Base-by-base conservation (phyloP, 2,329 filamentous ascomycete species). In the Chrysoporthe deuterocubensis region DNA sequence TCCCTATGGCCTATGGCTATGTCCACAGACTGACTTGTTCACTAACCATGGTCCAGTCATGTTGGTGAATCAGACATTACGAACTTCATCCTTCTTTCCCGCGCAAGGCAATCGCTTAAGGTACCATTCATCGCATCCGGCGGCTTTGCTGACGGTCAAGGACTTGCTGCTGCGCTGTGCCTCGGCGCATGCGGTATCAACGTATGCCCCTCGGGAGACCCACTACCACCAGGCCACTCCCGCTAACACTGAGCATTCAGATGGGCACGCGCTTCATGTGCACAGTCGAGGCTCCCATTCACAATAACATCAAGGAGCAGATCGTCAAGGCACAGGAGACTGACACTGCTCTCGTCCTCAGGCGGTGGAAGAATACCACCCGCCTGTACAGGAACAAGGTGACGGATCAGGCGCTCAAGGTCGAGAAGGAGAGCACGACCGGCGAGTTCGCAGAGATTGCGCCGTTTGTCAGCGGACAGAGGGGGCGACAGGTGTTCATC, bases 201-300 rank as follows among this genome's bases (percentile, higher is more conserved):
- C 82, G 59, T 61, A 48, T 21, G 59, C 14, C 7, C n/a, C 2
- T n/a, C 37, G 37, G 37, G 3, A 34, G 4, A n/a, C 7, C 32
- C 16, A 18, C 18, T 13, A 16, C 18, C 34, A n/a, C n/a, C 37
- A 9, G 9, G 16, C 21, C 4, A 4, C 37, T 60, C 26, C n/a
- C n/a, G n/a, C 37, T 26, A 13, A 42, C 21, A 4, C 7, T 16
- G 40, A 18, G 2, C 13, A 18, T 18, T 13, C 16, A 61, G 59
- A 99, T 99, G 96, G 96, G 96, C 67, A 99, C 96, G 11, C 86
- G 96, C 54, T 99, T 98, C 83, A 96, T 99, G 92, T 95, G 92
- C 82, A 98, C 96, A 0, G 85, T 95, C 57, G 96, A 98, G 81
- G 90, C 94, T 18, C 96, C 96, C 0, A 92, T 99, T 71, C 96